Percentiles rank a stretch among this genome's conserved stretches.
These are phyloP conservation scores for Cinnamomum micranthum DNA, from an alignment of 164 flowering plant species.

Conservation along the genomic window DNA sequence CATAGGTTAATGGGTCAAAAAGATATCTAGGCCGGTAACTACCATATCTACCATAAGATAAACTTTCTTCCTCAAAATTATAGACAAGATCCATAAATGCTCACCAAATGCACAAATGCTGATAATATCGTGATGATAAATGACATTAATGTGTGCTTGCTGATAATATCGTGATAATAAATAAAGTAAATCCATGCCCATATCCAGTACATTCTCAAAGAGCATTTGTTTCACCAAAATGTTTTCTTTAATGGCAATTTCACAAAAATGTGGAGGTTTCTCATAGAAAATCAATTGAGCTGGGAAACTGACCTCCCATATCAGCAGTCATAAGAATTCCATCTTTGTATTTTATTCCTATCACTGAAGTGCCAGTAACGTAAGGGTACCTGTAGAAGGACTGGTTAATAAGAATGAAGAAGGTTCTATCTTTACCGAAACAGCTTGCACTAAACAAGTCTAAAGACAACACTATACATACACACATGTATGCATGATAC, in stretches of 20 bases:
- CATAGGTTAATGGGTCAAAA: too few relatives aligned
- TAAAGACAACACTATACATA: neutral
- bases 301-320: slow-evolving; percentile 77
- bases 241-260: neutral
- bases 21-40: too few relatives aligned
- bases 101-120: too few relatives aligned
- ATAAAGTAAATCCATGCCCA: neutral
- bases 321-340: slow-evolving; percentile 92
- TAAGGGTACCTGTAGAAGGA: slow-evolving; percentile 55
- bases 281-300: neutral
- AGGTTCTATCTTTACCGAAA: neutral
- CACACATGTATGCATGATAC: neutral
- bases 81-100: too few relatives aligned
- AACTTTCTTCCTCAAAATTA: too few relatives aligned
- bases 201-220: neutral
- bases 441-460: neutral
- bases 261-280: neutral
- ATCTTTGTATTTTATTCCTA: slow-evolving; percentile 85
- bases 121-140: too few relatives aligned
- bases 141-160: too few relatives aligned
- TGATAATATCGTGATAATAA: too few relatives aligned
- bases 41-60: too few relatives aligned
- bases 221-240: neutral
- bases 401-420: neutral
- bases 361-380: slow-evolving; percentile 91